These are phyloP conservation scores for Trebouxia sp. DNA, from an alignment of 139 green algal genomes.

Conservation along the genomic window DNA sequence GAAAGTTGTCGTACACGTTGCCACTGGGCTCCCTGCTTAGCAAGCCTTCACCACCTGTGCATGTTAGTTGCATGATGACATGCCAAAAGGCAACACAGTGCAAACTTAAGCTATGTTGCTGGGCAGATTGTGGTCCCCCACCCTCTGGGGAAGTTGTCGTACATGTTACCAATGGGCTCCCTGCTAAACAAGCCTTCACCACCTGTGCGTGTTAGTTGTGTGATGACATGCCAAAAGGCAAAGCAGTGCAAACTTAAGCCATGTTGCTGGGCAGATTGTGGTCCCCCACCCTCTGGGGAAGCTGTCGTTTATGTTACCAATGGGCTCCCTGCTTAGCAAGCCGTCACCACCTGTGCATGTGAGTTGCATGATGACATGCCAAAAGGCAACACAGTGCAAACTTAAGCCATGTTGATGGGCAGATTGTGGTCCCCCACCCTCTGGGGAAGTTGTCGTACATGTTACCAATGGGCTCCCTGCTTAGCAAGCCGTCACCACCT, in stretches of 20 bases:
- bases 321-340: constrained; percentile 31
- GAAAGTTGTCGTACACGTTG: constrained; percentile 26
- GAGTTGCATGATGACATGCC: too few relatives aligned
- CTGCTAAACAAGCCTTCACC: constrained; percentile 30
- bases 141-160: constrained; percentile 21
- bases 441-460: constrained; percentile 24
- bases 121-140: constrained; percentile 44
- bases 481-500: constrained; percentile 18
- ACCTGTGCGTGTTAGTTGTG: constrained; percentile 30
- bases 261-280: constrained; percentile 55
- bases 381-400: too few relatives aligned
- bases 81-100: too few relatives aligned
- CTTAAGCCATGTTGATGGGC: constrained; percentile 61
- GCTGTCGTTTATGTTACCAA: constrained; percentile 26
- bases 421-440: constrained; percentile 37
- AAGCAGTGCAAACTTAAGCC: too few relatives aligned
- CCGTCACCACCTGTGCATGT: constrained; percentile 29
- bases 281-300: constrained; percentile 15
- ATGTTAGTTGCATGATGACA: too few relatives aligned
- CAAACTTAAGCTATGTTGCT: too few relatives aligned
- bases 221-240: too few relatives aligned
- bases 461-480: constrained; percentile 32
- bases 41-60: constrained; percentile 22
- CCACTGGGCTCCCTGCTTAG: constrained; percentile 34
- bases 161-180: constrained; percentile 25